Conservation (phyloP, 805 yeast genomes). For the Suhomyces sp. region DNA sequence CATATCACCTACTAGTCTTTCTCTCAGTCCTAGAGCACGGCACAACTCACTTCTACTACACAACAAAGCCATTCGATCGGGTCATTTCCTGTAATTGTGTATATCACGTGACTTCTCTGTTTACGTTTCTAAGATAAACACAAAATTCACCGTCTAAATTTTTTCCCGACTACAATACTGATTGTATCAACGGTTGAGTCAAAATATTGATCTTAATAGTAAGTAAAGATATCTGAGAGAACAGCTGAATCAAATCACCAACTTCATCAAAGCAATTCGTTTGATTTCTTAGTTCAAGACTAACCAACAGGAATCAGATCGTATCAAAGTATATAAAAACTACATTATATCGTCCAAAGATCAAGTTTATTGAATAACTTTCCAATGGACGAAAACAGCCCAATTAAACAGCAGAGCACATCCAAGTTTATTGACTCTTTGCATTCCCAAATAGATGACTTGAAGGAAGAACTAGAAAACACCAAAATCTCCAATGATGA, state of each 20-base stretch:
- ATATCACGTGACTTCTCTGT: not conserved
- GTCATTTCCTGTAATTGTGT: no score
- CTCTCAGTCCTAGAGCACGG: no score
- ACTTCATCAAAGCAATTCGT: no score
- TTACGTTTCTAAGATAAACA: constrained; percentile 5
- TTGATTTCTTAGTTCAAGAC: not conserved
- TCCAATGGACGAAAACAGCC: constrained; percentile 18
- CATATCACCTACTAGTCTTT: no score
- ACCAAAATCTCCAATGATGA: constrained; percentile 42
- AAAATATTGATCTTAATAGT: not conserved
- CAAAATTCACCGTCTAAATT: constrained; percentile 6
- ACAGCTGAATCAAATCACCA: not conserved
- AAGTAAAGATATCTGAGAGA: not conserved
- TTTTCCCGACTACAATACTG: constrained; percentile 2
- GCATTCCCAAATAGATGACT: constrained; percentile 41
- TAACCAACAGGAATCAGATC: not conserved
- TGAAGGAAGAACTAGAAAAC: constrained; percentile 45
- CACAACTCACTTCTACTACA: no score
- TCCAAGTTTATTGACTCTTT: constrained; percentile 52
- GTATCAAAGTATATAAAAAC: not conserved
- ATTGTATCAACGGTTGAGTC: not conserved
- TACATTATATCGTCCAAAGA: not conserved
- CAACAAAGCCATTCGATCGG: no score
- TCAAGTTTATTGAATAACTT: no score
- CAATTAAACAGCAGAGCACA: constrained; percentile 17